phyloP scores from a whole-genome alignment of 768 basidiomycete genomes.

The Gloeophyllum trabeum region DNA sequence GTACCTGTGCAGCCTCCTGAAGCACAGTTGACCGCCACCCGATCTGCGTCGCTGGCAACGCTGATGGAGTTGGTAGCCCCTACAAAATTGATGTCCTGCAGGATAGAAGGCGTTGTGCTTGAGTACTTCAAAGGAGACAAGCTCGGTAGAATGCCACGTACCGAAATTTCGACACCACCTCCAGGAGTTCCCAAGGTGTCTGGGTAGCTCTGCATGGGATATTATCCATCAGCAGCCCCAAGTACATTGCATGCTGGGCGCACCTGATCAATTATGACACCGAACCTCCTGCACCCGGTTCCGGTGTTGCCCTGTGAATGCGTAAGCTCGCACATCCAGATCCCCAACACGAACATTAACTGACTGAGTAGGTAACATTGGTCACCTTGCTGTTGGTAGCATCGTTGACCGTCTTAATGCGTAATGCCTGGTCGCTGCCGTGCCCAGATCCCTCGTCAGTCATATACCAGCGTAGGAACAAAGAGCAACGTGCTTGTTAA shows the following conservation, averaged over 20 bases:
- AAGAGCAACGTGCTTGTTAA: constrained; percentile 31
- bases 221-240: neutral
- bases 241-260: neutral
- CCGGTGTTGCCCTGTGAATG: constrained; percentile 36
- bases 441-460: too few relatives aligned
- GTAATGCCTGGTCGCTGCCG: constrained; percentile 39
- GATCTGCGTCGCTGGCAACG: constrained; percentile 29
- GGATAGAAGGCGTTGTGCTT: too few relatives aligned
- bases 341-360: too few relatives aligned
- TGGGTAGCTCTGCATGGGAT: constrained; percentile 41
- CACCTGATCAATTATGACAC: constrained; percentile 51
- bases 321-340: too few relatives aligned
- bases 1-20: constrained; percentile 33
- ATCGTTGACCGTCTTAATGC: constrained; percentile 44
- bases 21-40: constrained; percentile 48
- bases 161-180: constrained; percentile 45
- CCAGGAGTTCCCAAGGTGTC: constrained; percentile 39
- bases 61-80: constrained; percentile 27
- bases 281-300: constrained; percentile 34
- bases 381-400: constrained; percentile 36
- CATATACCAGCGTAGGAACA: too few relatives aligned
- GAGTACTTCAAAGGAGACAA: too few relatives aligned
- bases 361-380: constrained; percentile 37
- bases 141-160: too few relatives aligned
- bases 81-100: constrained; percentile 39